Conservation (phyloP, 1,284 basidiomycete species). For the Agaricales sp. region DNA sequence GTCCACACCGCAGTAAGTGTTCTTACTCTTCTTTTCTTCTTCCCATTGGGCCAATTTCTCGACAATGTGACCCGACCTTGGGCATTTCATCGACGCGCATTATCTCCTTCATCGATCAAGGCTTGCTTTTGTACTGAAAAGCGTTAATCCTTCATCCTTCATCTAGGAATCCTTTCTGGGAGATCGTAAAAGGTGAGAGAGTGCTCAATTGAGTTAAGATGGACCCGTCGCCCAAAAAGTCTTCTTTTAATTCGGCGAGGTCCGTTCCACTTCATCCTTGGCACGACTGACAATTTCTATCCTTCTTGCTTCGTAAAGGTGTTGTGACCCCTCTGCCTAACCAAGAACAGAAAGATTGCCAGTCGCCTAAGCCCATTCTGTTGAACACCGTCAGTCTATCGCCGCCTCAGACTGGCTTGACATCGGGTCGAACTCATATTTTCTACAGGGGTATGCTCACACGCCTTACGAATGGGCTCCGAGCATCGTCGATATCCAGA, state of each 20-base stretch:
- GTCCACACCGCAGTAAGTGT: slow-evolving; percentile 38
- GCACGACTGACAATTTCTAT: too few species aligned
- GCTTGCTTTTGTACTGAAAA: neutral
- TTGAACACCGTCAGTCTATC: slow-evolving; percentile 48
- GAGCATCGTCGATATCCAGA: slow-evolving; percentile 68
- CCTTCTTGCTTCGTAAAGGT: too few species aligned
- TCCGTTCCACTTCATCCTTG: too few species aligned
- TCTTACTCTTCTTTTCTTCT: slow-evolving; percentile 3
- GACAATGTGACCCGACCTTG: too few species aligned
- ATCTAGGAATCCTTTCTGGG: slow-evolving; percentile 72
- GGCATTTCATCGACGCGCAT: too few species aligned
- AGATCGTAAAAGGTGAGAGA: slow-evolving; percentile 54
- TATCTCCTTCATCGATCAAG: too few species aligned
- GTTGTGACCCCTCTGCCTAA: slow-evolving; percentile 56
- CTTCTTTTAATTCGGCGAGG: neutral
- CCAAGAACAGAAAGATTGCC: slow-evolving; percentile 58
- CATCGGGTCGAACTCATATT: slow-evolving; percentile 2
- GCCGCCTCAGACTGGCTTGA: slow-evolving; percentile 4
- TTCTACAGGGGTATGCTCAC: slow-evolving; percentile 48
- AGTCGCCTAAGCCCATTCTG: slow-evolving; percentile 73
- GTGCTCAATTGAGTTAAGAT: neutral
- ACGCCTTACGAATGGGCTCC: slow-evolving; percentile 72
- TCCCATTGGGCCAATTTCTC: neutral
- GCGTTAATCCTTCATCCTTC: slow-evolving; percentile 11
- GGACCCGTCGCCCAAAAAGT: neutral